Percentiles rank a stretch among this genome's conserved stretches.
Evolutionary conservation across 2,329 filamentous ascomycete genomes (phyloP).

Genomic region (Elsinoe ampelina): DNA sequence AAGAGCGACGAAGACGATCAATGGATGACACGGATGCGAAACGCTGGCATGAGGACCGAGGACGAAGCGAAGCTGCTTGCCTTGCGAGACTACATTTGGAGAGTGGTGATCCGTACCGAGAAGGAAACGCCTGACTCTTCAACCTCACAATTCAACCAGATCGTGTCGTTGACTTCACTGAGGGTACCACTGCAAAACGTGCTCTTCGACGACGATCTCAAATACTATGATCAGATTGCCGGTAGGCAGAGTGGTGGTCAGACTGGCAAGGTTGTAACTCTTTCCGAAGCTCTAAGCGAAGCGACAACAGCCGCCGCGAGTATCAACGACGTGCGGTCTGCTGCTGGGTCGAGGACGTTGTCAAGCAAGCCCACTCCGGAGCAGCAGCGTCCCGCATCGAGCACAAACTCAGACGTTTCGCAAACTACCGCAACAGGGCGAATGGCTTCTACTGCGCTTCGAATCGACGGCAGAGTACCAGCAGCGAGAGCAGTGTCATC

Average conservation of each 20-base stretch:
- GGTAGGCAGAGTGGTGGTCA: slow-evolving; percentile 20
- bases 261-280: slow-evolving; percentile 46
- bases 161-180: slow-evolving; percentile 66
- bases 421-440: neutral
- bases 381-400: slow-evolving; percentile 6
- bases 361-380: neutral
- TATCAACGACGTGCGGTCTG: neutral
- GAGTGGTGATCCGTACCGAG: slow-evolving; percentile 62
- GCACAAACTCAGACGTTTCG: neutral
- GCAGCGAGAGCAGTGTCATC: slow-evolving; percentile 10
- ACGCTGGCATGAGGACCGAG: slow-evolving; percentile 68
- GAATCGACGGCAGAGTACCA: slow-evolving; percentile 3
- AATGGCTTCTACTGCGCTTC: slow-evolving; percentile 3
- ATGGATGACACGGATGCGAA: slow-evolving; percentile 78
- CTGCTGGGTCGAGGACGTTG: neutral
- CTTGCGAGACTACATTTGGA: slow-evolving; percentile 84
- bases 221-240: slow-evolving; percentile 35
- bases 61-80: slow-evolving; percentile 86
- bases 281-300: slow-evolving; percentile 82
- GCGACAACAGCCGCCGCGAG: slow-evolving; percentile 71
- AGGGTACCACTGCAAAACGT: slow-evolving; percentile 79
- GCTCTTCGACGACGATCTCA: slow-evolving; percentile 72
- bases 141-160: slow-evolving; percentile 50
- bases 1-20: slow-evolving; percentile 90
- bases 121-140: slow-evolving; percentile 39